Evolutionary conservation across 495 filamentous ascomycete genomes (phyloP).

Genomic region (Penicillium parvum): DNA sequence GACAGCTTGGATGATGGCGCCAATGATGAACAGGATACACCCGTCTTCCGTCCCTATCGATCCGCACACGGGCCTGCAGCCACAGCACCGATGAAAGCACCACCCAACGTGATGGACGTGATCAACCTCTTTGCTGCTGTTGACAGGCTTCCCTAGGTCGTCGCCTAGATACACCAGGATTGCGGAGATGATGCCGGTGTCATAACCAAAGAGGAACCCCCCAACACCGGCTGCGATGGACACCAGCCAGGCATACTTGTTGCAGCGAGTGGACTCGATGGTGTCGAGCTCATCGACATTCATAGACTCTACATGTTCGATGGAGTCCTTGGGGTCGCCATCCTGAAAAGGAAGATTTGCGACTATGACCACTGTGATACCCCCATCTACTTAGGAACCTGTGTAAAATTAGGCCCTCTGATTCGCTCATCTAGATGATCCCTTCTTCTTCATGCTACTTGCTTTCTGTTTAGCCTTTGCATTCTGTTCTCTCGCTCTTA

Average conservation of each 20-base stretch:
- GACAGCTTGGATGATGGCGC: slow-evolving; percentile 40
- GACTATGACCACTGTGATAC: background rate
- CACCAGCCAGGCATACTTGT: slow-evolving; percentile 1
- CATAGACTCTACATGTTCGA: slow-evolving; percentile 5
- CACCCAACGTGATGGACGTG: slow-evolving; percentile 45
- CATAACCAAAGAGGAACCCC: background rate
- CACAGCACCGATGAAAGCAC: slow-evolving; percentile 49
- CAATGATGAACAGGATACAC: slow-evolving; percentile 44
- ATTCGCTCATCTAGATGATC: too few species aligned
- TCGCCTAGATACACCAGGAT: background rate
- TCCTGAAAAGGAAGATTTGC: background rate
- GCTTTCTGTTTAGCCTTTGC: too few species aligned
- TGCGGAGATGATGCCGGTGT: background rate
- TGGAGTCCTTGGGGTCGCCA: background rate
- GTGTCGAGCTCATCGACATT: slow-evolving; percentile 1
- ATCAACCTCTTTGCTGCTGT: slow-evolving; percentile 41
- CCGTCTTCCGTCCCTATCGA: slow-evolving; percentile 47
- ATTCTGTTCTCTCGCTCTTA: too few species aligned
- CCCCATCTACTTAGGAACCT: too few species aligned
- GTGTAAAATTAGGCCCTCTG: too few species aligned
- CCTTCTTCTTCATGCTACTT: too few species aligned
- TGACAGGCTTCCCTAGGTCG: slow-evolving; percentile 28
- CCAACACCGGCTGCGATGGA: background rate
- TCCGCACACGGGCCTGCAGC: slow-evolving; percentile 46
- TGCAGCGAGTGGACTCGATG: slow-evolving; percentile 3